A percentile compares a stretch with the other conserved stretches of the same genome.
These are phyloP conservation scores for Fusarium sublunatum DNA, from an alignment of 2,329 filamentous ascomycete species.

Conservation along the genomic window DNA sequence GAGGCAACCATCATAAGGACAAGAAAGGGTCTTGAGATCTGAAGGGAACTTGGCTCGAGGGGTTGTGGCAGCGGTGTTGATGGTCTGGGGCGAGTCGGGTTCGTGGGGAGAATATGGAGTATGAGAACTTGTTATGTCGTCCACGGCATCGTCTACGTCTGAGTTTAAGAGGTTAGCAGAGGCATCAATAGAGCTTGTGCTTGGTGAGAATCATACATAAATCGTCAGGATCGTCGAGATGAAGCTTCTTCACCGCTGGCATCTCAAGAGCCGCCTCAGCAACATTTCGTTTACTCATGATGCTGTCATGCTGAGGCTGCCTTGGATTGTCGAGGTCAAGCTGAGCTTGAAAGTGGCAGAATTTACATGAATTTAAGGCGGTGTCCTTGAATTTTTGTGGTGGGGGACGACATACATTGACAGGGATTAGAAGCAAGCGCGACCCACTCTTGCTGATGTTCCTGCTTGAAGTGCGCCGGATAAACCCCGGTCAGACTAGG, in stretches of 20 bases:
- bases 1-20: conserved; percentile 77
- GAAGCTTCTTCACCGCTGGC: conserved; percentile 46
- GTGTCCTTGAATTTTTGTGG: conserved; percentile 48
- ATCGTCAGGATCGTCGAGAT: conserved; percentile 31
- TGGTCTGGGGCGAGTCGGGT: conserved; percentile 48
- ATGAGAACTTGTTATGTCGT: conserved; percentile 48
- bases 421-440: conserved; percentile 17
- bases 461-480: conserved; percentile 35
- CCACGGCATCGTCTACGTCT: conserved; percentile 51
- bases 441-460: conserved; percentile 2
- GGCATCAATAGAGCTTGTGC: not conserved
- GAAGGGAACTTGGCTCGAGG: conserved; percentile 70
- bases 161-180: conserved; percentile 19
- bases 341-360: conserved; percentile 47
- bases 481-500: conserved; percentile 48
- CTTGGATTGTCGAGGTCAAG: conserved; percentile 20
- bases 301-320: conserved; percentile 35
- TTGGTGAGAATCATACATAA: conserved; percentile 36
- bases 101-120: conserved; percentile 51
- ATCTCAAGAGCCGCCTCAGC: conserved; percentile 38
- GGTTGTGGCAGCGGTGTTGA: conserved; percentile 50
- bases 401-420: conserved; percentile 44
- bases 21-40: conserved; percentile 80
- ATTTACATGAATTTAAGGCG: conserved; percentile 50
- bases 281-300: conserved; percentile 52